Conservation (phyloP, 306 rosid genomes). For the Quercus wislizeni region DNA sequence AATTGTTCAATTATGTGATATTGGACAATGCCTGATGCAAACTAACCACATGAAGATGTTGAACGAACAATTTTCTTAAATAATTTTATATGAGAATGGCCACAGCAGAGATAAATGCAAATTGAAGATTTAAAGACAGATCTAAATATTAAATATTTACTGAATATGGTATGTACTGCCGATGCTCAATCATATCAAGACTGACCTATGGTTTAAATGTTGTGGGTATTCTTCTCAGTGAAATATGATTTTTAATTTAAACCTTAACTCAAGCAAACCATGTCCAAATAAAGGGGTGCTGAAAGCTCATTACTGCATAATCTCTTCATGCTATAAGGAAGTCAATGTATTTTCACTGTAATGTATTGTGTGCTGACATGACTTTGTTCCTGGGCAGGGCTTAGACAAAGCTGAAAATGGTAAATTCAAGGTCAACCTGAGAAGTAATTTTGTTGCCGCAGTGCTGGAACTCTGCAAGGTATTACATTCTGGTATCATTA, state of each 20-base stretch:
- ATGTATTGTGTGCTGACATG: constrained; percentile 10
- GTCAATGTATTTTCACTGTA: not conserved
- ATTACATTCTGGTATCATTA: constrained; percentile 20
- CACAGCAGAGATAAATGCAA: too few species aligned
- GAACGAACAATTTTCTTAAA: not conserved
- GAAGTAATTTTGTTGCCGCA: constrained; percentile 72
- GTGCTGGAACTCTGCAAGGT: constrained; percentile 92
- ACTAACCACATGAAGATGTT: constrained; percentile 5
- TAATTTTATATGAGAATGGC: too few species aligned
- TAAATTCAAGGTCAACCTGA: constrained; percentile 64
- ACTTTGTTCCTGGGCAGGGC: constrained; percentile 46
- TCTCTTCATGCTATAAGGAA: not conserved
- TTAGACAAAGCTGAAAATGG: constrained; percentile 71
- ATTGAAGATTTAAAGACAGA: too few species aligned
- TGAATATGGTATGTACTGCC: too few species aligned
- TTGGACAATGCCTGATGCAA: not conserved
- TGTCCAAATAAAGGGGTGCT: too few species aligned
- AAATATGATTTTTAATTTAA: too few species aligned
- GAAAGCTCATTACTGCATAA: too few species aligned
- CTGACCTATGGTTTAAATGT: too few species aligned
- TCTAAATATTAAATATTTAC: too few species aligned
- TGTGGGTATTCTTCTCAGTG: too few species aligned
- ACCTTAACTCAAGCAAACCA: too few species aligned
- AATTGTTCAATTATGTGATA: not conserved
- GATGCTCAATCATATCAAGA: too few species aligned